Evolutionary conservation across 352 stramenopile genomes (phyloP).

Genomic region (Globisporangium recalcitrans): DNA sequence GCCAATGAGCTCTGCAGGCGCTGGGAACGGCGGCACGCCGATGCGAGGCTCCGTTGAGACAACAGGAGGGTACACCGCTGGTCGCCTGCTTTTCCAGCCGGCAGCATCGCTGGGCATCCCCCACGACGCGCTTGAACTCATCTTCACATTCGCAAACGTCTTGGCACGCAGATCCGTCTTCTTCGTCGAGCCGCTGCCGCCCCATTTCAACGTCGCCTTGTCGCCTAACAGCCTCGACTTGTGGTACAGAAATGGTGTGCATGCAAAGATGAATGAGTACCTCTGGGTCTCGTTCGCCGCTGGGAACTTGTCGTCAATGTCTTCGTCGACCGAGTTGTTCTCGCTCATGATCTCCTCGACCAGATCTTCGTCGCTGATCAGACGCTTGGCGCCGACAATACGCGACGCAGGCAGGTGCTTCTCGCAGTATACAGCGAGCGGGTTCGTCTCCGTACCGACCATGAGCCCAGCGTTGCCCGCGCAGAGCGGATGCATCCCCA

Average conservation of each 20-base stretch:
- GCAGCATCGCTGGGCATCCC: slow-evolving; percentile 34
- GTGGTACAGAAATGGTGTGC: slow-evolving; percentile 53
- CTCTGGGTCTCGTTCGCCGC: slow-evolving; percentile 35
- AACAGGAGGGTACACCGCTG: slow-evolving; percentile 41
- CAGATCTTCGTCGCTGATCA: slow-evolving; percentile 80
- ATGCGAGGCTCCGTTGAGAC: slow-evolving; percentile 21
- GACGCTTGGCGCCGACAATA: slow-evolving; percentile 71
- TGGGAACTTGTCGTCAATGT: slow-evolving; percentile 41
- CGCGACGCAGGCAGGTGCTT: slow-evolving; percentile 70
- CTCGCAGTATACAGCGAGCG: slow-evolving; percentile 74
- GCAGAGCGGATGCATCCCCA: slow-evolving; percentile 73
- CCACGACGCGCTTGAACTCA: slow-evolving; percentile 34
- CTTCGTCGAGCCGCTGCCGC: slow-evolving; percentile 8
- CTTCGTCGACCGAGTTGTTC: slow-evolving; percentile 37
- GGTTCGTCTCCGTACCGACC: slow-evolving; percentile 67
- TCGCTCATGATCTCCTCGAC: slow-evolving; percentile 84
- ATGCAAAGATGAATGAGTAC: slow-evolving; percentile 74
- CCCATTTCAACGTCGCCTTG: slow-evolving; percentile 34
- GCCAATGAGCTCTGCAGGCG: slow-evolving; percentile 38
- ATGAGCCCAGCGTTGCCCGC: slow-evolving; percentile 73
- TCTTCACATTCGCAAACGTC: slow-evolving; percentile 23
- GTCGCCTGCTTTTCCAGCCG: slow-evolving; percentile 34
- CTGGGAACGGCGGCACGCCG: slow-evolving; percentile 52
- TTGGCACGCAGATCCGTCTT: slow-evolving; percentile 26
- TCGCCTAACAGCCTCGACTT: slow-evolving; percentile 41